Evolutionary conservation across 805 yeast species (phyloP), one percentile per base, ranked within the genome.

Genomic region (Ogataea siamensis): DNA sequence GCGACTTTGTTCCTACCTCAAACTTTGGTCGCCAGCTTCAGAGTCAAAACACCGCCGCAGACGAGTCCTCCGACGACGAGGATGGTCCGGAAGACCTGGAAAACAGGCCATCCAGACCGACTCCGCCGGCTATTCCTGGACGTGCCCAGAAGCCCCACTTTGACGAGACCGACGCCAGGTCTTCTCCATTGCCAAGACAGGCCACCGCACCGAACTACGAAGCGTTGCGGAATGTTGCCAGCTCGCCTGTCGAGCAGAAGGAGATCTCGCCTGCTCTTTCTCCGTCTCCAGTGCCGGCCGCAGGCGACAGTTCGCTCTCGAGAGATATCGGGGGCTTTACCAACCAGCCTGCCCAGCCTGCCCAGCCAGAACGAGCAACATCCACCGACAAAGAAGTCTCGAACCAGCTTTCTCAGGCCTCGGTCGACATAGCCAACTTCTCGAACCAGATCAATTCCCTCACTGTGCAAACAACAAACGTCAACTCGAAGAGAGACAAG

Each of bases 371-470:
- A 17, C 22, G 15, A 12, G 11, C 37, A 6, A 6, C 19, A 8
- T 19, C 37, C 2, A 52, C 67, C 10, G 57, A 57, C 33, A 66
- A 70, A 5, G 85, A 75, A n/a, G 71, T 81, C 1, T 73, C 86
- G 1, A 78, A 80, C 19, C 78, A 81, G 53, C 66, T 87, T 34
- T 78, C 95, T 1, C 75, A 76, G 43, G 91, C 95, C 4, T 78
- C 93, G 5, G 75, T 88, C 5, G 96, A 87, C 51, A 74, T 87
- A 58, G 96, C 95, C 11, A 87, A 89, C 50, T 70, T 85, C 28
- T 83, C 95, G 0, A 86, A 82, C 51, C 96, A 89, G 64, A 81
- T 87, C 47, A 78, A 78, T 46, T 83, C 95, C 0, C 67, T 91
- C 47, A 74, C 88, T 1, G 63, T 72, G 15, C 96, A 88, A 60